These are phyloP conservation scores for Plectosphaerella plurivora DNA, from an alignment of 2,329 filamentous ascomycete genomes.

Conservation along the genomic window DNA sequence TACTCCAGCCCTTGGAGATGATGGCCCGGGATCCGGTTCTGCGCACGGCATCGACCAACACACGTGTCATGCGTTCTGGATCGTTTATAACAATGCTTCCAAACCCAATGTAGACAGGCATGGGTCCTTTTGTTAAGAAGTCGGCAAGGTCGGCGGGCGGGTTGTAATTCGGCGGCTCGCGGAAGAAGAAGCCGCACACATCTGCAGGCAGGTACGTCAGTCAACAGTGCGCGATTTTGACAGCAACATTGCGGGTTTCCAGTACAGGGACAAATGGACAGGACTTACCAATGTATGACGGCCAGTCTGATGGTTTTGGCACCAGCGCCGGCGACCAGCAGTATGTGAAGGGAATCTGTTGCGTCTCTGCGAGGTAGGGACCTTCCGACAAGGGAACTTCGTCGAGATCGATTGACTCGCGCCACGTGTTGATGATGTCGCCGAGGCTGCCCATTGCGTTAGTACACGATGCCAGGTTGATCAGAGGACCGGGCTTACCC, in stretches of 20 bases:
- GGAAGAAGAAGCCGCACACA: conserved; percentile 61
- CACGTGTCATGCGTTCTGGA: conserved; percentile 59
- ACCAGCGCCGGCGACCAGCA: conserved; percentile 70
- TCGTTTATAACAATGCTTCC: conserved; percentile 73
- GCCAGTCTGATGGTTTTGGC: conserved; percentile 63
- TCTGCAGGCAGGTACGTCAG: conserved; percentile 5
- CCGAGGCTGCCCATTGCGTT: conserved; percentile 38
- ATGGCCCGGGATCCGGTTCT: conserved; percentile 63
- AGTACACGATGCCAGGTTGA: background rate
- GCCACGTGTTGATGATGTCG: conserved; percentile 82
- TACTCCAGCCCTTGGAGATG: conserved; percentile 72
- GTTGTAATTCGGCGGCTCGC: conserved; percentile 50
- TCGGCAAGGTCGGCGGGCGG: conserved; percentile 44
- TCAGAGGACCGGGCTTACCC: conserved; percentile 30
- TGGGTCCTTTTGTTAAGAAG: conserved; percentile 53
- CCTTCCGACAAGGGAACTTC: conserved; percentile 67
- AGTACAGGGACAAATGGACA: too few species aligned
- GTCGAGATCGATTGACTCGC: conserved; percentile 61
- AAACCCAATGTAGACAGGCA: conserved; percentile 71
- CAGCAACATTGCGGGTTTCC: background rate
- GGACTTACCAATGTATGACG: conserved; percentile 46
- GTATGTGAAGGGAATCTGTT: conserved; percentile 71
- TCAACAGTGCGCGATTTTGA: too few species aligned
- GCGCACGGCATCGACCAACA: conserved; percentile 65
- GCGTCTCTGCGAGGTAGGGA: conserved; percentile 62